phyloP scores from a whole-genome alignment of 2,329 filamentous ascomycete species.

The Fusarium sp. region DNA sequence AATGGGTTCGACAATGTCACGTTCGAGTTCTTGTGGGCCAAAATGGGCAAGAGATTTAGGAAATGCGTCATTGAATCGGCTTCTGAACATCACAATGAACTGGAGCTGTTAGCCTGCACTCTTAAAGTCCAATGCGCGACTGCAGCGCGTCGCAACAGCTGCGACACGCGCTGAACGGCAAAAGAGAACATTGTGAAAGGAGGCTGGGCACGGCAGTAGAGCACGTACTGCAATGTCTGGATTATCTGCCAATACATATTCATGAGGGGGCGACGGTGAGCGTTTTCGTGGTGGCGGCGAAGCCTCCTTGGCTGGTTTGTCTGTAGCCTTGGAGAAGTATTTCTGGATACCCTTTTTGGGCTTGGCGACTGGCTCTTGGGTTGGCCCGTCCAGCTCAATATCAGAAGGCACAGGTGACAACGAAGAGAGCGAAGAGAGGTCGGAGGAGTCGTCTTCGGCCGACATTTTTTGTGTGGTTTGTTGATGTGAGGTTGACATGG shows the following conservation, averaged over 20 bases:
- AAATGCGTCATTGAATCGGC: conserved; percentile 90
- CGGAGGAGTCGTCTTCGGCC: conserved; percentile 70
- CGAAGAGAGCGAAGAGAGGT: conserved; percentile 68
- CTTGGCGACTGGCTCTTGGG: conserved; percentile 53
- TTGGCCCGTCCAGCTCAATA: conserved; percentile 61
- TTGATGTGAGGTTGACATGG: conserved; percentile 42
- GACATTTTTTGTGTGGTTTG: conserved; percentile 58
- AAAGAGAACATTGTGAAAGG: conserved; percentile 37
- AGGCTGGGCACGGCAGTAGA: background rate
- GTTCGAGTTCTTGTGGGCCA: conserved; percentile 94
- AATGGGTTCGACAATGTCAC: conserved; percentile 78
- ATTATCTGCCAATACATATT: conserved; percentile 90
- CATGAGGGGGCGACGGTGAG: conserved; percentile 87
- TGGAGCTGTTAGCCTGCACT: conserved; percentile 57
- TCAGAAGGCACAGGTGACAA: conserved; percentile 58
- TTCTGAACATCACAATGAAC: conserved; percentile 99
- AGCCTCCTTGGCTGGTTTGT: conserved; percentile 63
- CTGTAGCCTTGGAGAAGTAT: conserved; percentile 71
- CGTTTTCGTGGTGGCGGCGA: conserved; percentile 80
- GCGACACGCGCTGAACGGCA: conserved; percentile 51
- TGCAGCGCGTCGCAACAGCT: conserved; percentile 59
- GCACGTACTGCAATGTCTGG: conserved; percentile 87
- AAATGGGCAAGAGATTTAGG: conserved; percentile 88
- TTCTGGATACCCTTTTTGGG: conserved; percentile 69
- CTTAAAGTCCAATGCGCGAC: conserved; percentile 58